Base-by-base conservation (phyloP, 2,329 filamentous ascomycete genomes). In the Fusarium illudens region DNA sequence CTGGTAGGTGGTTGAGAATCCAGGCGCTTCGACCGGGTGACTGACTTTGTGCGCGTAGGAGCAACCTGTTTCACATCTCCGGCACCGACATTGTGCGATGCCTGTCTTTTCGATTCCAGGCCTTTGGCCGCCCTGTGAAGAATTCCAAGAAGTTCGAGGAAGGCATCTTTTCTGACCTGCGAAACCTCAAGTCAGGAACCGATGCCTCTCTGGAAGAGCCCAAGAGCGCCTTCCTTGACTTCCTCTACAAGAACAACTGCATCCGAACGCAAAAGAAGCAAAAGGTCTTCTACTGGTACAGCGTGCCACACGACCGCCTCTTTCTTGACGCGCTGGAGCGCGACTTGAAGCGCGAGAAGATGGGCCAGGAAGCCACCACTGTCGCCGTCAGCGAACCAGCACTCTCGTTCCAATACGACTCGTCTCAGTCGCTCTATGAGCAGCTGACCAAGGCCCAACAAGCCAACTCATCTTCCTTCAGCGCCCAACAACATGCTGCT, bases 271-370 rank as follows among this genome's bases (percentile, higher is more conserved):
- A 99, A 82, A 99, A 99, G 89, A 99, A 99, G 87, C 96, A 99
- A 79, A 99, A 99, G 86, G 96, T 99, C 71, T 99, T 99, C 78
- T 99, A 98, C 84, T 99, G 96, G 96, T 99, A 98, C 83, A 97
- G 94, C 83, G 96, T 99, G 49, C 96, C 96, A 2, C 96, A 99
- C 79, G 96, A 99, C 81, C 90, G 96, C 57, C 89, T 99, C 53
- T 99, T 99, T 83, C 90, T 99, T 72, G 96, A 99, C 83, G 96
- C 96, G 36, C 85, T 99, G 74, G 96, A 99, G 86, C 91, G 96
- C 70, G 96, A 99, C 78, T 83, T 99, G 77, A 99, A 99, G 89
- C 90, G 96, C 77, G 96, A 99, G 84, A 99, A 99, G 88, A 98
- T 98, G 95, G 91, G 92, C 71, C 96, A 99, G 82, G 96, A 99